Conservation (phyloP, 805 yeast genomes). For the Yamadazyma phyllophila region DNA sequence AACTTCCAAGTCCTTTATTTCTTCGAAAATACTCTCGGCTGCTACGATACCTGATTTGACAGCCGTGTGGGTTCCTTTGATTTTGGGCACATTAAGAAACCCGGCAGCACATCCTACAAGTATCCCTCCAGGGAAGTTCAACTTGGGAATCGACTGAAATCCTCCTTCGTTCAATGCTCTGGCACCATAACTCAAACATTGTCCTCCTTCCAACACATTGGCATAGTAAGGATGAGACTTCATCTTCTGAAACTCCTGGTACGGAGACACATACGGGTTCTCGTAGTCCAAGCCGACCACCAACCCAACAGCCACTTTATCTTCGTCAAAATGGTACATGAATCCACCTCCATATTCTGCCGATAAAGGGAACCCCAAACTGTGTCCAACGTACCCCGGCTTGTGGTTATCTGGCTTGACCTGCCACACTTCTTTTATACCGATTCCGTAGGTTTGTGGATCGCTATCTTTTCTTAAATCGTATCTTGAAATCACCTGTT, state of each 20-base stretch:
- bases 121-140: conserved; percentile 94
- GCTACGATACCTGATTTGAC: conserved; percentile 95
- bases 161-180: conserved; percentile 98
- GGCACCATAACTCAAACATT: conserved; percentile 91
- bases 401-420: conserved; percentile 78
- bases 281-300: conserved; percentile 92
- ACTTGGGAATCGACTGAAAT: conserved; percentile 83
- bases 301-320: conserved; percentile 86
- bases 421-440: conserved; percentile 97
- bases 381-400: conserved; percentile 78
- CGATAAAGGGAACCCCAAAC: conserved; percentile 84
- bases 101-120: conserved; percentile 96
- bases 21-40: conserved; percentile 72
- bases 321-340: conserved; percentile 95
- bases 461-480: conserved; percentile 61
- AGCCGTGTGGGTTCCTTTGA: conserved; percentile 97
- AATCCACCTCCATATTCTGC: conserved; percentile 92
- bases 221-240: conserved; percentile 86
- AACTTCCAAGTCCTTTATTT: conserved; percentile 41
- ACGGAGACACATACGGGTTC: conserved; percentile 94
- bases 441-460: conserved; percentile 92
- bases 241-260: conserved; percentile 92
- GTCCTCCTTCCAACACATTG: conserved; percentile 77
- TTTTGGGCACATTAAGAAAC: conserved; percentile 94
- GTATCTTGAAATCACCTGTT: conserved; percentile 68